Evolutionary conservation across 371 early-diverging fungal genomes (phyloP).

Genomic region (Mucor circinelloides): DNA sequence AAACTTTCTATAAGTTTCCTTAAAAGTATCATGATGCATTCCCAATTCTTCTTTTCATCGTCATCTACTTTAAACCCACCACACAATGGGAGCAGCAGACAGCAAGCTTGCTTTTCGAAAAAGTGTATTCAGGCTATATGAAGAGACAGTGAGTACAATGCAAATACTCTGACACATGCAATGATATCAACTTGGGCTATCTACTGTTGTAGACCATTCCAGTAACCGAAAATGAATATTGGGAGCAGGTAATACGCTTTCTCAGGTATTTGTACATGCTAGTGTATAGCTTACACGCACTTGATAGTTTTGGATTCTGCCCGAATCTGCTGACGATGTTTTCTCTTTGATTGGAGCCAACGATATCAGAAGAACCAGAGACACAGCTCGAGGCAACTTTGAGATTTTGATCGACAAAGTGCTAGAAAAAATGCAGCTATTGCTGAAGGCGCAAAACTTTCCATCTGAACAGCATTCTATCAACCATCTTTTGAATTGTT

Average conservation of each 20-base stretch:
- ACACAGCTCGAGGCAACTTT: conserved; percentile 74
- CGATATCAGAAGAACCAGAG: conserved; percentile 79
- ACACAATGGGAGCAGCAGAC: conserved; percentile 84
- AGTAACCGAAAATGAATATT: conserved; percentile 67
- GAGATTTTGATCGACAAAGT: conserved; percentile 72
- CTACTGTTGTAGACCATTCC: conserved; percentile 58
- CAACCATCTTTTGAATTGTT: conserved; percentile 75
- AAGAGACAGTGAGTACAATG: conserved; percentile 64
- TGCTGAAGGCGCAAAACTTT: conserved; percentile 58
- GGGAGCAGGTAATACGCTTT: conserved; percentile 46
- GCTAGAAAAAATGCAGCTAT: conserved; percentile 54
- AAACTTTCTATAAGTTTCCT: not conserved
- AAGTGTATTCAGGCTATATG: conserved; percentile 79
- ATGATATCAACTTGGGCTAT: not conserved
- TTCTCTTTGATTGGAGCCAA: conserved; percentile 82
- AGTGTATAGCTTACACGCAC: not conserved
- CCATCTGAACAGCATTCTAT: conserved; percentile 53
- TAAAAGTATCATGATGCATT: not conserved
- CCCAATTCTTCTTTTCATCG: not conserved
- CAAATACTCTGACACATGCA: not conserved
- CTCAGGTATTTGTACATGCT: not conserved
- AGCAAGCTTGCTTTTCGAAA: conserved; percentile 88
- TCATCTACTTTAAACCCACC: not conserved
- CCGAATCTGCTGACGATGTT: conserved; percentile 84
- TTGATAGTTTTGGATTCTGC: conserved; percentile 74